Conservation (phyloP, 2,329 filamentous ascomycete genomes). For the Drechslera avenae region DNA sequence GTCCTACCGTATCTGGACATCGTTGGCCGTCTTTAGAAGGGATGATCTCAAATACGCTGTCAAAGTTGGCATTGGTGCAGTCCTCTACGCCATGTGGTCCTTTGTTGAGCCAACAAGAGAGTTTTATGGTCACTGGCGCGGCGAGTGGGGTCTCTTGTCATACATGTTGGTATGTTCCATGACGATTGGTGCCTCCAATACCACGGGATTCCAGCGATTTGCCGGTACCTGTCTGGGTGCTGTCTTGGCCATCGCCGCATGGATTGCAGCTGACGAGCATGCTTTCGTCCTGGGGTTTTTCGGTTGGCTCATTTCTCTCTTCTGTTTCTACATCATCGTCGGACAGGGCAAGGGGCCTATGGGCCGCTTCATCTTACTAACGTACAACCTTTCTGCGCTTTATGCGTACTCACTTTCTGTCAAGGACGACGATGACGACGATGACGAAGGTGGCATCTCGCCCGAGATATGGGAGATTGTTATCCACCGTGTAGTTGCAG, state of each 20-base stretch:
- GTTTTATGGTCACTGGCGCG: conserved; percentile 84
- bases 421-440: conserved; percentile 78
- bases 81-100: conserved; percentile 85
- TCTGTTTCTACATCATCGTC: conserved; percentile 89
- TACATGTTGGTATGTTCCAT: conserved; percentile 99
- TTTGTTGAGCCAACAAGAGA: conserved; percentile 80
- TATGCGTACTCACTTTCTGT: conserved; percentile 92
- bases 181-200: conserved; percentile 96
- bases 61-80: conserved; percentile 90
- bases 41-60: conserved; percentile 80
- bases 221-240: conserved; percentile 85
- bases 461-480: conserved; percentile 89
- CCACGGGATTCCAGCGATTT: conserved; percentile 85
- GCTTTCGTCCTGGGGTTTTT: conserved; percentile 76
- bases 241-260: conserved; percentile 73
- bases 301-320: conserved; percentile 79
- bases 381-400: conserved; percentile 92
- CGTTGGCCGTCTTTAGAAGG: conserved; percentile 62
- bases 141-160: conserved; percentile 94
- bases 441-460: conserved; percentile 79
- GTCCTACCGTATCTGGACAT: conserved; percentile 59
- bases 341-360: conserved; percentile 84
- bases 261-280: conserved; percentile 77
- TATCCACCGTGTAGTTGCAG: conserved; percentile 83
- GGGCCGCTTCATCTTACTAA: conserved; percentile 90